phyloP scores from a whole-genome alignment of 805 yeast genomes.

The Candida qinlingensis region DNA sequence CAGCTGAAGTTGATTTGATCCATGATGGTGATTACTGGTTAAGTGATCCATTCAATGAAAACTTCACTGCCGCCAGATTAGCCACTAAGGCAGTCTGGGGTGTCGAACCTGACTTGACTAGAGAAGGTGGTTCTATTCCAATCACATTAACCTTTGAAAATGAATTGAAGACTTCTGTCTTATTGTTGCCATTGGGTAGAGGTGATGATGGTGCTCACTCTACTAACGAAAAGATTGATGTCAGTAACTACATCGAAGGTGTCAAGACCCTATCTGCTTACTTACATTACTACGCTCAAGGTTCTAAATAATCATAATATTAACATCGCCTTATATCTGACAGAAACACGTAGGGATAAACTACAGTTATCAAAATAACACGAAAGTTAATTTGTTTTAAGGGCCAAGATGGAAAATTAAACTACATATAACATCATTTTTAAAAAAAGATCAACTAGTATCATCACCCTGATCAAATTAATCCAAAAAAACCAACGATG shows the following conservation, averaged over 20 bases:
- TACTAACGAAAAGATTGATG: constrained; percentile 89
- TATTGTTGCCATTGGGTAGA: constrained; percentile 94
- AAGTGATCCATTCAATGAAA: constrained; percentile 86
- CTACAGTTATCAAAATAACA: no score
- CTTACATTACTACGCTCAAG: constrained; percentile 70
- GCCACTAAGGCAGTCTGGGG: constrained; percentile 96
- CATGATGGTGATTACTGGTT: constrained; percentile 98
- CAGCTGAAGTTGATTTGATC: constrained; percentile 62
- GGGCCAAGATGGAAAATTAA: no score
- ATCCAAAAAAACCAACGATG: no score
- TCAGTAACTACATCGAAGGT: constrained; percentile 88
- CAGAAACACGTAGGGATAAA: no score
- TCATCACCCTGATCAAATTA: no score
- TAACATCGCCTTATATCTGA: neutral
- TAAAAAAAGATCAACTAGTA: no score
- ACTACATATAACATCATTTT: no score
- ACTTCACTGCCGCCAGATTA: constrained; percentile 88
- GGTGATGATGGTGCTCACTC: constrained; percentile 99
- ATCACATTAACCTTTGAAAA: constrained; percentile 92
- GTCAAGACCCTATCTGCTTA: constrained; percentile 91
- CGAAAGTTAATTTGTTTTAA: no score
- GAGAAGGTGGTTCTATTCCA: constrained; percentile 99
- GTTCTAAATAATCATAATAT: constrained; percentile 1
- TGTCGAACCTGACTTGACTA: constrained; percentile 91
- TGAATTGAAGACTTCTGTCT: constrained; percentile 75